Percentiles rank a stretch among this genome's conserved stretches.
These are phyloP conservation scores for Penicillium sp. DNA, from an alignment of 2,329 filamentous ascomycete species.

Conservation along the genomic window DNA sequence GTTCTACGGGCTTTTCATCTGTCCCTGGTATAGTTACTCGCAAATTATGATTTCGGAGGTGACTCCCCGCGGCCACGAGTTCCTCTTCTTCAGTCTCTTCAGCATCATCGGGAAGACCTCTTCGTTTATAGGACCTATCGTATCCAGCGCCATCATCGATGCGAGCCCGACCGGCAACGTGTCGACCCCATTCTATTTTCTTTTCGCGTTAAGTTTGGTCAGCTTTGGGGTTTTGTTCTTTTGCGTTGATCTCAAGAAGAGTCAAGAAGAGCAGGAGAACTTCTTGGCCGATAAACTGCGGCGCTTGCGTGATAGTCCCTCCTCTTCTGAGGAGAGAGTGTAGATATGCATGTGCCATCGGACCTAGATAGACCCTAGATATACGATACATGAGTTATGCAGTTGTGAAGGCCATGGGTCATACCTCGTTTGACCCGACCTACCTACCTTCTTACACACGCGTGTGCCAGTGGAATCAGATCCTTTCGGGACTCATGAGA, in stretches of 20 bases:
- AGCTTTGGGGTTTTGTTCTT: slow-evolving; percentile 55
- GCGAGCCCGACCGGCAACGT: slow-evolving; percentile 54
- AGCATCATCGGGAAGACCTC: slow-evolving; percentile 67
- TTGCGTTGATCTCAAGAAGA: slow-evolving; percentile 61
- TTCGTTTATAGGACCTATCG: slow-evolving; percentile 65
- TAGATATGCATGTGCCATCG: no score
- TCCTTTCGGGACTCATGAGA: no score
- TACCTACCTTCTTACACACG: no score
- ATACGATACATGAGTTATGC: no score
- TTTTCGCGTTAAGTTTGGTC: slow-evolving; percentile 57
- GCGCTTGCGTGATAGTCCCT: slow-evolving; percentile 11
- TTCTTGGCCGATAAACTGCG: slow-evolving; percentile 48
- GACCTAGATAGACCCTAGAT: no score
- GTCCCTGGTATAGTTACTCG: slow-evolving; percentile 68
- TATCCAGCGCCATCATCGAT: slow-evolving; percentile 68
- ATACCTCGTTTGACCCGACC: no score
- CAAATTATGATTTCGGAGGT: slow-evolving; percentile 71
- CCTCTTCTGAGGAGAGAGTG: slow-evolving; percentile 7
- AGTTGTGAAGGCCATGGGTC: no score
- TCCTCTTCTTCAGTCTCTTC: slow-evolving; percentile 68
- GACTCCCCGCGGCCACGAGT: slow-evolving; percentile 65
- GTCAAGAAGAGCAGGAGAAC: slow-evolving; percentile 56
- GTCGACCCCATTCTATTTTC: slow-evolving; percentile 64
- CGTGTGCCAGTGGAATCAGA: no score
- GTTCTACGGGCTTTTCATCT: slow-evolving; percentile 65